Evolutionary conservation across 1,284 basidiomycete species (phyloP).

Genomic region (Heterobasidion irregulare): DNA sequence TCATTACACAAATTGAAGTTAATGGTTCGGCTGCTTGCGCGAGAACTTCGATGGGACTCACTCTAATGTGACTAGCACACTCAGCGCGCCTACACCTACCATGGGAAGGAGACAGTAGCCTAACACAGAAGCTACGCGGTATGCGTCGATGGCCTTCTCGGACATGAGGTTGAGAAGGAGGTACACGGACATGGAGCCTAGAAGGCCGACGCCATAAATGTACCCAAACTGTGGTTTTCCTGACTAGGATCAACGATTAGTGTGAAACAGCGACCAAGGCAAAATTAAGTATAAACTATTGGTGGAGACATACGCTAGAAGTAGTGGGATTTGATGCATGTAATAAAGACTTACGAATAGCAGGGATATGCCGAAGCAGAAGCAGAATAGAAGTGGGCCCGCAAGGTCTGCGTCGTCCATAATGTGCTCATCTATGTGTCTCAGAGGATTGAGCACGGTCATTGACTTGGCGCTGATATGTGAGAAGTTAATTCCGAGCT

Average conservation of each 20-base stretch:
- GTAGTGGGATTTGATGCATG: neutral
- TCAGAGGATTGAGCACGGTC: constrained; percentile 92
- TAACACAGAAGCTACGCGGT: constrained; percentile 91
- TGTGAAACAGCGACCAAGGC: constrained; percentile 1
- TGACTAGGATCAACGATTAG: constrained; percentile 44
- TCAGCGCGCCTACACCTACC: constrained; percentile 90
- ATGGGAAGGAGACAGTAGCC: constrained; percentile 97
- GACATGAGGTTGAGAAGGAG: constrained; percentile 97
- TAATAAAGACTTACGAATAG: constrained; percentile 62
- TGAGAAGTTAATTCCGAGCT: constrained; percentile 95
- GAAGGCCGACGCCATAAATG: constrained; percentile 95
- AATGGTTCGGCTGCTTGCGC: constrained; percentile 4
- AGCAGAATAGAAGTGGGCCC: constrained; percentile 91
- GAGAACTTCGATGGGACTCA: constrained; percentile 33
- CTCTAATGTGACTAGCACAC: constrained; percentile 86
- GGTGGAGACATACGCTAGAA: neutral
- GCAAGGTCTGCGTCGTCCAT: constrained; percentile 99
- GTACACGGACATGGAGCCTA: constrained; percentile 94
- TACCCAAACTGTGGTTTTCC: constrained; percentile 99
- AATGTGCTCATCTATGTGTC: constrained; percentile 84
- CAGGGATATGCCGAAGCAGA: constrained; percentile 88
- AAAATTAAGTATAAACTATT: neutral
- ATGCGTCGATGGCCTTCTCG: constrained; percentile 91
- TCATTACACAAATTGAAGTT: constrained; percentile 6
- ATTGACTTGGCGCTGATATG: constrained; percentile 93